Base-by-base conservation (phyloP, 2,329 filamentous ascomycete genomes). In the Aspergillus fumigatus region DNA sequence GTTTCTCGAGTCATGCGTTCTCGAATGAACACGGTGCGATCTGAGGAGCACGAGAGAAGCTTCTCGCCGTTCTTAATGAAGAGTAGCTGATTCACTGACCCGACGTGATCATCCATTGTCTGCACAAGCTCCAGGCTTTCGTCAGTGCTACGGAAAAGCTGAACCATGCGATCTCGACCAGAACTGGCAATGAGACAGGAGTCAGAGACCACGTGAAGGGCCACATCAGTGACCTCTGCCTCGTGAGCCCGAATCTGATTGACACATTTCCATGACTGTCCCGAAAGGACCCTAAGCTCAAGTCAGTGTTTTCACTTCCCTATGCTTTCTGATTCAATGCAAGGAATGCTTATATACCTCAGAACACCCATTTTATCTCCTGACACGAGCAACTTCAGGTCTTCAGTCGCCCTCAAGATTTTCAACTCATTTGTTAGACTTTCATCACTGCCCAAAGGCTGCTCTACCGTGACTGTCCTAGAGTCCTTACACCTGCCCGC, bases 311-410 rank as follows among this genome's bases (percentile, higher is more conserved):
- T 7, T 17, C 9, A n/a, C 43, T 25, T 25, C 11, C 21, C 10
- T 14, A 14, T 11, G 23, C 14, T 23, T 26, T 14, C 21, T 25
- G 21, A 3, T 23, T 23, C 25, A 38, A 32, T 35, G 35, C 27
- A 25, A 47, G 43, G 41, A n/a, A 8, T 32, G 51, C 43, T 19
- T 55, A 26, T 9, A 60, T 71, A 83, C 77, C 81, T 80, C 48
- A 99, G 74, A 14, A 96, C 84, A n/a, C 94, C 94, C 59, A 89
- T 84, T 65, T 86, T 90, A 73, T 99, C 94, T 5, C 92, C 93
- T 3, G 89, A 85, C n/a, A 92, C 82, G 59, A 97, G 84, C 47
- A 86, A 81, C 48, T 82, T 81, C 32, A 84, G 87, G 41, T 84
- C 79, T 26, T 79, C 77, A 1, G 87, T 86, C 17, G 87, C 81